Percentiles rank a stretch among this genome's conserved stretches.
These are phyloP conservation scores for Basipetospora chlamydospora DNA, from an alignment of 2,329 filamentous ascomycete species.

Conservation along the genomic window DNA sequence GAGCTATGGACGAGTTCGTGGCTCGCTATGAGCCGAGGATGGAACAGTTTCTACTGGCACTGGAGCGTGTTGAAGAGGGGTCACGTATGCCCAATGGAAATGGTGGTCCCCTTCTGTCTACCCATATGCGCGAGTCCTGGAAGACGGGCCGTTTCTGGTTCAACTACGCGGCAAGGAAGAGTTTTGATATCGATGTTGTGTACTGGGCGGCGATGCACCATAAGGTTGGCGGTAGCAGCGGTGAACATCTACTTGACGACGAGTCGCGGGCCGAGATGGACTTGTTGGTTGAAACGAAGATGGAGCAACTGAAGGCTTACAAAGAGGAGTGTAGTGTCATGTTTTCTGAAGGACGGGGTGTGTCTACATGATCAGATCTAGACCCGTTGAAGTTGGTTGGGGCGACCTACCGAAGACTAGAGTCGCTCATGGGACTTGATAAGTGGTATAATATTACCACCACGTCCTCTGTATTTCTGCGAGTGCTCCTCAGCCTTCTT, in stretches of 20 bases:
- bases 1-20: slow-evolving; percentile 11
- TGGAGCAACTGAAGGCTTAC: slow-evolving; percentile 16
- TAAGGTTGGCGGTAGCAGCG: slow-evolving; percentile 7
- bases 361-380: background rate
- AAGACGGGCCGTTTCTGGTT: slow-evolving; percentile 20
- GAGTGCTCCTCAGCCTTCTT: background rate
- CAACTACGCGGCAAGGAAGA: slow-evolving; percentile 19
- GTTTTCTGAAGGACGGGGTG: slow-evolving; percentile 1
- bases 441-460: background rate
- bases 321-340: slow-evolving; percentile 13
- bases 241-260: slow-evolving; percentile 13
- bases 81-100: background rate
- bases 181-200: slow-evolving; percentile 20
- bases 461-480: background rate
- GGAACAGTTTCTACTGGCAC: slow-evolving; percentile 20
- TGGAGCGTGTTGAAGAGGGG: slow-evolving; percentile 15
- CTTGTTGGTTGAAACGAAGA: slow-evolving; percentile 13
- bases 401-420: background rate
- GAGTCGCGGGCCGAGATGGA: slow-evolving; percentile 13
- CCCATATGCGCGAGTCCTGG: slow-evolving; percentile 21
- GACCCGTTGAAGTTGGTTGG: background rate
- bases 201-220: slow-evolving; percentile 18
- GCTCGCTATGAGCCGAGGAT: slow-evolving; percentile 16
- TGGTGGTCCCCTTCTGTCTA: slow-evolving; percentile 8
- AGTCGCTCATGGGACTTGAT: no score